phyloP scores from a whole-genome alignment of 805 yeast genomes.

The Sungouiella thailandica region DNA sequence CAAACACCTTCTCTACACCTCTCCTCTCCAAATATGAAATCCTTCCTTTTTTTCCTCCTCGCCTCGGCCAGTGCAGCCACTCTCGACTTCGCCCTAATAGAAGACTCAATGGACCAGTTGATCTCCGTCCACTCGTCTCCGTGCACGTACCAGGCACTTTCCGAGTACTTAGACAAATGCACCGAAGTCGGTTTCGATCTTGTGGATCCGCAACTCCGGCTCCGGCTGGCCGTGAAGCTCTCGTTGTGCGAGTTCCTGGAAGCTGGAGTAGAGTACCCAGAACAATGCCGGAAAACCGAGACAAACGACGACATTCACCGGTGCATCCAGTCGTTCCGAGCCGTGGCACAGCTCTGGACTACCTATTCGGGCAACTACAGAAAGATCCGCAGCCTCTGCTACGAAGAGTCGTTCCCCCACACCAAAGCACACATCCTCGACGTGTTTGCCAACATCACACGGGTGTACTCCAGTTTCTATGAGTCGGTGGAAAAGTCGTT shows the following conservation, averaged over 20 bases:
- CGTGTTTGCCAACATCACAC: slow-evolving; percentile 45
- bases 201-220: slow-evolving; percentile 26
- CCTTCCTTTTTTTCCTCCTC: no score
- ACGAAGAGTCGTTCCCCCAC: slow-evolving; percentile 46
- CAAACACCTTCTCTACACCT: no score
- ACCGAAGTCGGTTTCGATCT: slow-evolving; percentile 35
- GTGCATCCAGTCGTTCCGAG: slow-evolving; percentile 41
- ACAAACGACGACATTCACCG: slow-evolving; percentile 15
- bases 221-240: slow-evolving; percentile 40
- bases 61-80: no score
- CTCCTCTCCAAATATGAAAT: no score
- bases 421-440: slow-evolving; percentile 47
- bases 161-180: slow-evolving; percentile 38
- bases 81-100: not conserved
- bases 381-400: slow-evolving; percentile 48
- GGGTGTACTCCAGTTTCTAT: slow-evolving; percentile 11
- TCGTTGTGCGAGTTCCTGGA: slow-evolving; percentile 53
- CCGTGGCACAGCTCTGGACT: slow-evolving; percentile 64
- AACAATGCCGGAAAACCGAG: slow-evolving; percentile 17
- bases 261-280: slow-evolving; percentile 35
- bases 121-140: not conserved
- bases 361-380: slow-evolving; percentile 64
- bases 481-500: not conserved
- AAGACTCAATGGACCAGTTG: not conserved
- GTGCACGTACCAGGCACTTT: slow-evolving; percentile 31